These are phyloP conservation scores for Groenewaldozyma tartarivorans DNA, from an alignment of 805 yeast genomes.

Conservation along the genomic window DNA sequence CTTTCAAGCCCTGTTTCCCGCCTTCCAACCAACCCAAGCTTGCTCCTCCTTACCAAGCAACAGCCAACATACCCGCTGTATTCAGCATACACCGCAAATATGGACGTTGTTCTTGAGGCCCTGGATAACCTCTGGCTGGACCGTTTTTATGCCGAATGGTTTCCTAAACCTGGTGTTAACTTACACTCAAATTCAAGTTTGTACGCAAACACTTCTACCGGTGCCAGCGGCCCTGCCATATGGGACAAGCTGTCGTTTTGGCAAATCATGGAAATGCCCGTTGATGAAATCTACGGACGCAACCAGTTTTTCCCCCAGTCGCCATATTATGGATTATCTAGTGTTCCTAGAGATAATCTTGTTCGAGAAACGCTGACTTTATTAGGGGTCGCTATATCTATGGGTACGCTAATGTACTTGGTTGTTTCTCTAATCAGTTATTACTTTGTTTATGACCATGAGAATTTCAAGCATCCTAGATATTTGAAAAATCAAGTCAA, in stretches of 20 bases:
- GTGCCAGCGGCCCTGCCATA: background rate
- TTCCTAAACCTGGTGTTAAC: constrained; percentile 40
- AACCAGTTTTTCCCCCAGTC: constrained; percentile 27
- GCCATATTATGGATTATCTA: constrained; percentile 51
- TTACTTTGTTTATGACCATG: constrained; percentile 70
- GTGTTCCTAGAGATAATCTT: constrained; percentile 61
- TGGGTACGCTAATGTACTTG: constrained; percentile 81
- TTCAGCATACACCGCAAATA: constrained; percentile 26
- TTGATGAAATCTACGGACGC: constrained; percentile 3
- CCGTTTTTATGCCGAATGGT: constrained; percentile 53
- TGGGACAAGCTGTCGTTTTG: background rate
- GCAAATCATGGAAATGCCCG: background rate
- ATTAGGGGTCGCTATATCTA: constrained; percentile 59
- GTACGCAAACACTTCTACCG: background rate
- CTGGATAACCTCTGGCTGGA: constrained; percentile 70
- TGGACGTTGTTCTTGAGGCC: constrained; percentile 89
- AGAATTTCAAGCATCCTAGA: constrained; percentile 90
- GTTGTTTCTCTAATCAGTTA: constrained; percentile 70
- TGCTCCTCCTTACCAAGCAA: background rate
- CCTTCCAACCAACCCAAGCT: background rate
- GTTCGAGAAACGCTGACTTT: constrained; percentile 64
- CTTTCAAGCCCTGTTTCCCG: background rate
- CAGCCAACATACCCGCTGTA: no score
- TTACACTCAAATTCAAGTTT: no score
- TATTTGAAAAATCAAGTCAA: constrained; percentile 88